These are phyloP conservation scores for Boletus holoroseus DNA, from an alignment of 1,284 basidiomycete genomes.

Conservation along the genomic window DNA sequence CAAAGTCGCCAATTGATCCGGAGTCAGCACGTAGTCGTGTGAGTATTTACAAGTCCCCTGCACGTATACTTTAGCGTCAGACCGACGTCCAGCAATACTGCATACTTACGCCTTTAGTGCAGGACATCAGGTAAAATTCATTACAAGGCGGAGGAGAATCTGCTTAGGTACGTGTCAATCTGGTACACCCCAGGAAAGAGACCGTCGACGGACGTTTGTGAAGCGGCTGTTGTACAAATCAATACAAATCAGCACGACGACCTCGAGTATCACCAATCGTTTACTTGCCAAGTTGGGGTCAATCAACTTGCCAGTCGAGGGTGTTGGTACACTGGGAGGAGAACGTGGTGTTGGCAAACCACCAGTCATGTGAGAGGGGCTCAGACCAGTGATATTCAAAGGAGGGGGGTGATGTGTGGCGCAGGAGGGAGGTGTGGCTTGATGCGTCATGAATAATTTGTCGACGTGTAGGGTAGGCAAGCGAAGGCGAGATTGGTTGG, in stretches of 20 bases:
- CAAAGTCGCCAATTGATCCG: constrained; percentile 60
- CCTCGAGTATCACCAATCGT: constrained; percentile 7
- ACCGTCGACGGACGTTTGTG: constrained; percentile 43
- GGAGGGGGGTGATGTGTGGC: constrained; percentile 40
- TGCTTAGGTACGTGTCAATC: constrained; percentile 19
- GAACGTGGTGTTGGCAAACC: constrained; percentile 55
- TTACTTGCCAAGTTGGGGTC: constrained; percentile 49
- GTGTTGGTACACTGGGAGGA: constrained; percentile 35
- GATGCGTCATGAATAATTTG: constrained; percentile 58
- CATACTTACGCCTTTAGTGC: constrained; percentile 64
- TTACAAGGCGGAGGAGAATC: constrained; percentile 69
- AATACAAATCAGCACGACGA: constrained; percentile 14
- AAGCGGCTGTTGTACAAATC: constrained; percentile 38
- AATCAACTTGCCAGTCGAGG: constrained; percentile 40
- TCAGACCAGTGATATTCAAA: constrained; percentile 38
- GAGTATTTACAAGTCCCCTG: constrained; percentile 74
- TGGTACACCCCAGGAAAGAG: not conserved
- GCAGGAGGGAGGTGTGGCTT: constrained; percentile 35
- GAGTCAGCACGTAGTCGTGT: constrained; percentile 65
- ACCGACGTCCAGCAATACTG: not conserved
- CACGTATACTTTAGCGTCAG: constrained; percentile 11
- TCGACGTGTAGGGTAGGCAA: constrained; percentile 53
- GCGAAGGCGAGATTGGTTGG: constrained; percentile 45
- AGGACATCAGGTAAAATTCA: constrained; percentile 71
- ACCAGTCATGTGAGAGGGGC: constrained; percentile 39